Percentiles rank a stretch among this genome's conserved stretches.
Conservation (phyloP, 768 basidiomycete species). For the Tricholoma furcatifolium region DNA sequence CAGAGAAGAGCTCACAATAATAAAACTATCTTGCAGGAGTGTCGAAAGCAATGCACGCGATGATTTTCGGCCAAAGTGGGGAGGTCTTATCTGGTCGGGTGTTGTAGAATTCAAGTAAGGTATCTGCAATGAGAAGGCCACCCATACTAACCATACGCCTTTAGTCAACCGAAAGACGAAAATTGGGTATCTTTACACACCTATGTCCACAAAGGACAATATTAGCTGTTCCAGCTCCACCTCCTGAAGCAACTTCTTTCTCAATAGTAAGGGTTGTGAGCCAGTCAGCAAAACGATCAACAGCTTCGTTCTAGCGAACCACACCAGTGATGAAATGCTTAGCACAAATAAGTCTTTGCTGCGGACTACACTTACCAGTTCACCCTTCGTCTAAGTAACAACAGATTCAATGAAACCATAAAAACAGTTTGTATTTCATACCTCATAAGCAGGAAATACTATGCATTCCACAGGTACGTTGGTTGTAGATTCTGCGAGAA, state of each 20-base stretch:
- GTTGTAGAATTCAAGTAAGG: conserved; percentile 68
- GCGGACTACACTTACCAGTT: conserved; percentile 57
- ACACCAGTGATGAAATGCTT: conserved; percentile 2
- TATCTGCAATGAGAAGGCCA: conserved; percentile 84
- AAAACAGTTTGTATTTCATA: conserved; percentile 25
- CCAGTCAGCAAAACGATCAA: conserved; percentile 89
- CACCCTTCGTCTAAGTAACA: conserved; percentile 74
- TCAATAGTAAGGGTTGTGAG: conserved; percentile 86
- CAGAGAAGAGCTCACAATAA: background rate
- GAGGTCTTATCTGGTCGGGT: conserved; percentile 62
- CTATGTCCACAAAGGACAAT: conserved; percentile 91
- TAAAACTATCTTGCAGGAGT: conserved; percentile 67
- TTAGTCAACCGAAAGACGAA: background rate
- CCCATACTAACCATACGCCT: conserved; percentile 70
- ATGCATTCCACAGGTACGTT: conserved; percentile 63
- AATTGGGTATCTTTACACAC: conserved; percentile 31
- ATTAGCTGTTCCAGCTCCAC: conserved; percentile 76
- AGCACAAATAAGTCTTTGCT: background rate
- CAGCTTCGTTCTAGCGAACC: conserved; percentile 64
- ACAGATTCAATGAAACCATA: background rate
- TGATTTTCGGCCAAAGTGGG: conserved; percentile 85
- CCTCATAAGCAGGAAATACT: conserved; percentile 91
- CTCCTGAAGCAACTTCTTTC: conserved; percentile 72
- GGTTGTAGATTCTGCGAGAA: conserved; percentile 64
- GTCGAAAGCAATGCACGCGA: conserved; percentile 85